phyloP scores from a whole-genome alignment of 306 rosid genomes.

The Castanospermum australe region DNA sequence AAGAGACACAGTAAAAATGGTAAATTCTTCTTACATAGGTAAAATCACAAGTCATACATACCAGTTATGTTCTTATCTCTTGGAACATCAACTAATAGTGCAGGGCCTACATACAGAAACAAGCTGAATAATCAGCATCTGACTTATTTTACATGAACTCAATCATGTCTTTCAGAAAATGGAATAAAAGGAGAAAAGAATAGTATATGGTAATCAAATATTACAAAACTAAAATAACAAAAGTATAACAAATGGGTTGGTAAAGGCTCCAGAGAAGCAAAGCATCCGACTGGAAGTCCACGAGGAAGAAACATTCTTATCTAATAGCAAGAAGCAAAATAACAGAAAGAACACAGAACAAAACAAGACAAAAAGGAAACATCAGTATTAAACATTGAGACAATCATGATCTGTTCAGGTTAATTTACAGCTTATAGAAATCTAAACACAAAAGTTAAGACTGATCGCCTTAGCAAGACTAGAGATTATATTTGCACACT shows the following conservation, averaged over 20 bases:
- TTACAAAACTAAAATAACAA: background rate
- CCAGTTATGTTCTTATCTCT: constrained; percentile 69
- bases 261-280: background rate
- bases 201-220: background rate
- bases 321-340: background rate
- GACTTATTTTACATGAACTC: background rate
- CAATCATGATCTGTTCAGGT: background rate
- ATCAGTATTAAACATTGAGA: background rate
- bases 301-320: background rate
- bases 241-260: background rate
- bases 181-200: background rate
- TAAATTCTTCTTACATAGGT: background rate
- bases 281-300: background rate
- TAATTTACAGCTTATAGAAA: background rate
- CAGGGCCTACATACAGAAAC: constrained; percentile 49
- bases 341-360: background rate
- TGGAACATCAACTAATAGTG: constrained; percentile 66
- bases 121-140: background rate
- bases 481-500: too few species aligned
- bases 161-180: background rate
- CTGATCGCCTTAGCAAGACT: too few species aligned
- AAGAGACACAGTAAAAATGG: background rate
- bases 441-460: too few species aligned
- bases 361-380: background rate
- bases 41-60: constrained; percentile 21